Conservation (phyloP, 208 protist genomes). For the Leishmania turanica region DNA sequence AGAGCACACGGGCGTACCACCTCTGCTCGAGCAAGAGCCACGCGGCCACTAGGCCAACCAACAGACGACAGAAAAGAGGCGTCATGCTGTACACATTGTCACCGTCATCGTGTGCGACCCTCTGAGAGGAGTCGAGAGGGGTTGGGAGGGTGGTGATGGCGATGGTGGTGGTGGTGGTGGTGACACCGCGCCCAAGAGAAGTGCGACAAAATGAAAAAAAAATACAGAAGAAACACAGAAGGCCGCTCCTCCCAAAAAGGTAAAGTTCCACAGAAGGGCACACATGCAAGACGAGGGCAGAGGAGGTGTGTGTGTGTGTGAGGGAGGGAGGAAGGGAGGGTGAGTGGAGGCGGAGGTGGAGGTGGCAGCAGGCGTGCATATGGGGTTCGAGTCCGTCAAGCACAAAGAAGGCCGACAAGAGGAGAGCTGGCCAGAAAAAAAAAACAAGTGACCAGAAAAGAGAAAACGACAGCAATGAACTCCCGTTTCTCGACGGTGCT, state of each 20-base stretch:
- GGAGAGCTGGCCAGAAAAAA: background rate
- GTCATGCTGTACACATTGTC: background rate
- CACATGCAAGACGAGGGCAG: background rate
- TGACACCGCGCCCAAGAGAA: background rate
- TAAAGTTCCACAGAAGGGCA: background rate
- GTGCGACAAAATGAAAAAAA: background rate
- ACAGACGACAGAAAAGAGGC: background rate
- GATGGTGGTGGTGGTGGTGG: background rate
- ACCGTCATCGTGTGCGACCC: background rate
- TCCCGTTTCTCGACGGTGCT: background rate
- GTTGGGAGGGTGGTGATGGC: background rate
- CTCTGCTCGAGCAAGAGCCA: background rate
- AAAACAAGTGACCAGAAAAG: background rate
- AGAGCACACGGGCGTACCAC: background rate
- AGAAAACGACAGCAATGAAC: background rate
- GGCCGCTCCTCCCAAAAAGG: too few species aligned
- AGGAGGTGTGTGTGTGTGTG: background rate
- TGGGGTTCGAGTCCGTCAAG: background rate
- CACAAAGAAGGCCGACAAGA: background rate
- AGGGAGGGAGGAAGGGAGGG: background rate
- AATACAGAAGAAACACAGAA: background rate
- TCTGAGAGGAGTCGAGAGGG: background rate
- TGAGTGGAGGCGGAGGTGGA: background rate
- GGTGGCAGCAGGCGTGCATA: background rate
- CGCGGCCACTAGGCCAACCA: background rate